Evolutionary conservation across 495 filamentous ascomycete genomes (phyloP), one percentile per base, ranked within the genome.

Genomic region (Penicillium pancosmium): DNA sequence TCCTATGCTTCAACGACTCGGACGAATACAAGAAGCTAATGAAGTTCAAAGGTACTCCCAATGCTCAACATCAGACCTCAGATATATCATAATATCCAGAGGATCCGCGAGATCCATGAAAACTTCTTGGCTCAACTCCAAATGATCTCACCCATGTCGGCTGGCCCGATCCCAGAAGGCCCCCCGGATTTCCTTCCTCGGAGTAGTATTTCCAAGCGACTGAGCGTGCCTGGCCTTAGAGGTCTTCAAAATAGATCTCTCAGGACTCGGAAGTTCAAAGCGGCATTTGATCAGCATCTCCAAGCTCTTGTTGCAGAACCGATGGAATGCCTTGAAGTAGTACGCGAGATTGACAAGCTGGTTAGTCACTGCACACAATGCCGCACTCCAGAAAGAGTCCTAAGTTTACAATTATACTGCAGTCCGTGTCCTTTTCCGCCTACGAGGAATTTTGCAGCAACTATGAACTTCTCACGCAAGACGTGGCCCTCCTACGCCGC

Each of bases 381-480:
- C 25, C 5, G 2, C n/a, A 12, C 19, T 38, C 40, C 16, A 48
- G 23, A 48, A 15, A 52, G 50, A 52, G 50, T 47, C 19, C 8
- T 41, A 50, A 34, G 38, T 13, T n/a, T 12, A 48, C 1, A 15
- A n/a, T 36, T 18, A 33, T 4, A 12, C 46, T 27, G 27, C 41
- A 95, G 92, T 87, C 93, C 68, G 81, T 83, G 53, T 87, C 88
- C 0, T 94, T 97, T 70, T 88, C 88, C 67, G 78, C 84, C 23
- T 98, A 98, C 68, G 89, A 93, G 68, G 88, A 93, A 56, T 98
- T 94, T 62, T 89, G 88, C 31, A 86, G 86, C 50, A 92, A 91
- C 69, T 96, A 93, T 74, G 90, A 96, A 61, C 70, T 90, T 53
- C 87, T 97, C 76, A 81, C 86, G 31, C 85, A 90, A 61, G 91